phyloP scores from a whole-genome alignment of 345 rosid genomes.

The Heritiera littoralis region DNA sequence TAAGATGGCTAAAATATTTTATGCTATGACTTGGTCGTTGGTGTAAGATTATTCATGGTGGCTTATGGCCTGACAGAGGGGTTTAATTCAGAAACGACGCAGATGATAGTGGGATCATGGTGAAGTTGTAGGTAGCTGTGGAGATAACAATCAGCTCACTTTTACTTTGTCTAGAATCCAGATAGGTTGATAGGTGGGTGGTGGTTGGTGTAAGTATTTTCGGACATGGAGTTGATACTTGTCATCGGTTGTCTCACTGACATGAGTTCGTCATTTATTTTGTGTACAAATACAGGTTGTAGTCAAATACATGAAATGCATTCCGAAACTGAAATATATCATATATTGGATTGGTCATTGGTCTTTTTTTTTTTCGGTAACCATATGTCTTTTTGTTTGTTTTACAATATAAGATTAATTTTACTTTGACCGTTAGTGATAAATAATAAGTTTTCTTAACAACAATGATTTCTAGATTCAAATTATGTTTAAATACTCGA shows the following conservation, averaged over 20 bases:
- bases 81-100: neutral
- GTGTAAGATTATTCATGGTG: neutral
- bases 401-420: no score
- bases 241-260: slow-evolving; percentile 6
- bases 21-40: neutral
- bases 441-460: no score
- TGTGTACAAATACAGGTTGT: neutral
- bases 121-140: neutral
- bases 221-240: neutral
- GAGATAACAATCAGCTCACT: neutral
- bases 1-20: neutral
- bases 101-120: neutral
- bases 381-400: no score
- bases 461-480: no score
- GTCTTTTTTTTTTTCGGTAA: neutral
- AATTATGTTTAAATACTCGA: no score
- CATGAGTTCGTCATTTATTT: neutral
- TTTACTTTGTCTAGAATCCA: neutral
- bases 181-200: neutral
- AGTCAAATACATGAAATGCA: slow-evolving; percentile 6
- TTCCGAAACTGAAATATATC: neutral
- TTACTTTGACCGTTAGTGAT: rapidly evolving
- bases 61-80: neutral
- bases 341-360: neutral
- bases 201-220: slow-evolving; percentile 1